A percentile compares a stretch with the other conserved stretches of the same genome.
phyloP scores from a whole-genome alignment of 2,329 filamentous ascomycete genomes.

The Clarireedia monteithiana region DNA sequence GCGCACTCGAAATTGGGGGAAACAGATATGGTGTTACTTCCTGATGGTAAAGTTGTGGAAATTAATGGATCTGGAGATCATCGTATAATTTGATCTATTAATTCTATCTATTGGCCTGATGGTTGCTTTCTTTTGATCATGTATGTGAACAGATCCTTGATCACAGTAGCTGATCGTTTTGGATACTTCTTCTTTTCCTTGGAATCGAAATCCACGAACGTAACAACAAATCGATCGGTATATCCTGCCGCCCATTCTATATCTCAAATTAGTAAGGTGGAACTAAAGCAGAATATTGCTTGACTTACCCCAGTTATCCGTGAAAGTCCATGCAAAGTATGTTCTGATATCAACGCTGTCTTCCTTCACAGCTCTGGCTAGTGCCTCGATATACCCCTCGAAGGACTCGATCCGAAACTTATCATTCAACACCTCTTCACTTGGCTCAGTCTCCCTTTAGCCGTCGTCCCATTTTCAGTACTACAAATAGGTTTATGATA shows the following conservation, averaged over 20 bases:
- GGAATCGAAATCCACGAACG: conserved; percentile 66
- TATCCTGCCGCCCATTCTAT: conserved; percentile 61
- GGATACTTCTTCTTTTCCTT: conserved; percentile 70
- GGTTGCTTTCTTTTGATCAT: conserved; percentile 51
- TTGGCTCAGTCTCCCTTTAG: conserved; percentile 70
- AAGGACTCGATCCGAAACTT: conserved; percentile 76
- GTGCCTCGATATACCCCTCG: conserved; percentile 63
- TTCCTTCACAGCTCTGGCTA: conserved; percentile 62
- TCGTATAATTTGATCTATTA: background rate
- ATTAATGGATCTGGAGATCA: background rate
- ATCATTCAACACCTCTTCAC: conserved; percentile 65
- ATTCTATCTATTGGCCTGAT: no score
- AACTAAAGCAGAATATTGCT: no score
- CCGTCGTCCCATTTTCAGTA: conserved; percentile 78
- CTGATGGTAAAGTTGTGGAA: background rate
- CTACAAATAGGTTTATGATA: conserved; percentile 77
- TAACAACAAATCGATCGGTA: conserved; percentile 75
- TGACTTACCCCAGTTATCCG: conserved; percentile 43
- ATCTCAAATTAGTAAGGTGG: background rate
- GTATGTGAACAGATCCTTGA: conserved; percentile 62
- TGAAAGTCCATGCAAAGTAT: conserved; percentile 79
- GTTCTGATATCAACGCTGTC: conserved; percentile 71
- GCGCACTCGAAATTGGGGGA: background rate
- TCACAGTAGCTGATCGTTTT: conserved; percentile 70
- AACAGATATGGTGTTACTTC: background rate